Conservation (phyloP, 2,329 filamentous ascomycete species). For the Sordariomycetes sp. region DNA sequence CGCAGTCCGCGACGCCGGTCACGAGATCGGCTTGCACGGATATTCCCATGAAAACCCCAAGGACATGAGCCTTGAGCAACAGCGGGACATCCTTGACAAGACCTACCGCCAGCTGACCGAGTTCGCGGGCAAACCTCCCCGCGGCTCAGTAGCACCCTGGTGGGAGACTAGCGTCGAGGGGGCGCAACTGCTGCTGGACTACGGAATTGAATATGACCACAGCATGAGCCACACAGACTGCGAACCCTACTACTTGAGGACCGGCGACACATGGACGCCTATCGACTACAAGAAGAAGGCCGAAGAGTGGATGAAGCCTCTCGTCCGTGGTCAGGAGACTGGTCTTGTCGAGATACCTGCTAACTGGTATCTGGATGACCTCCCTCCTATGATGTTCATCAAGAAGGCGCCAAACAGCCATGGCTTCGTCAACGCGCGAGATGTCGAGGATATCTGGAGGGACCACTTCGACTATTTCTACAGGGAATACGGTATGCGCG, state of each 20-base stretch:
- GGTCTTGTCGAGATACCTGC: slow-evolving; percentile 57
- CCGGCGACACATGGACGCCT: slow-evolving; percentile 55
- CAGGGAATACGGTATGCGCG: slow-evolving; percentile 61
- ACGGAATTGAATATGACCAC: slow-evolving; percentile 64
- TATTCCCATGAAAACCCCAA: slow-evolving; percentile 68
- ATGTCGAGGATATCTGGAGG: slow-evolving; percentile 56
- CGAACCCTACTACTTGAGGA: slow-evolving; percentile 53
- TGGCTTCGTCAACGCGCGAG: slow-evolving; percentile 47
- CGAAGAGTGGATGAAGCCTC: slow-evolving; percentile 57
- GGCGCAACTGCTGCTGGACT: slow-evolving; percentile 52
- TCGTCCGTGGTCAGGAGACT: slow-evolving; percentile 46
- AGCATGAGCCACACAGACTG: slow-evolving; percentile 57
- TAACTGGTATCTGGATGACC: slow-evolving; percentile 50
- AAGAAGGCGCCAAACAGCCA: slow-evolving; percentile 57
- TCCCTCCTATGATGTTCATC: slow-evolving; percentile 66
- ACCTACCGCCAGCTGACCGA: slow-evolving; percentile 63
- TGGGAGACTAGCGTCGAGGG: slow-evolving; percentile 67
- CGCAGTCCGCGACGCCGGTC: slow-evolving; percentile 33
- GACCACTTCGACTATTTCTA: slow-evolving; percentile 69
- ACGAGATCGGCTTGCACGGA: slow-evolving; percentile 52
- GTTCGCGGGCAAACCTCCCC: slow-evolving; percentile 61
- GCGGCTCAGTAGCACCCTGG: slow-evolving; percentile 64
- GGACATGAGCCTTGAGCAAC: slow-evolving; percentile 66
- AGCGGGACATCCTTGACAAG: slow-evolving; percentile 65
- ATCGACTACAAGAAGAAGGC: slow-evolving; percentile 58